Evolutionary conservation across 257 asterid species (phyloP).

Genomic region (Leonotis leonurus): DNA sequence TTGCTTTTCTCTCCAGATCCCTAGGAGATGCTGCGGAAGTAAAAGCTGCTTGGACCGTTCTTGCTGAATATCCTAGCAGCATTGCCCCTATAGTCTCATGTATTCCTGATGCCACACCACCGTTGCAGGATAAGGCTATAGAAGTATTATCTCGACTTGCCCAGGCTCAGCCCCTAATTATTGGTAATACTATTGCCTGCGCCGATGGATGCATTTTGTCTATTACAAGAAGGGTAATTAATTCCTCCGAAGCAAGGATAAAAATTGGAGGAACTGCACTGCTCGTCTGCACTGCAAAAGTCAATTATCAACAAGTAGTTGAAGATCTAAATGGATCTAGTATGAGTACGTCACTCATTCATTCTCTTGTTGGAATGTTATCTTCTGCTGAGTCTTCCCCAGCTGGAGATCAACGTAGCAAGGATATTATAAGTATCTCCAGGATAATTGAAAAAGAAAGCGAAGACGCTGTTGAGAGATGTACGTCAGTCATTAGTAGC

Average conservation of each 20-base stretch:
- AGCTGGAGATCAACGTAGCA: constrained; percentile 42
- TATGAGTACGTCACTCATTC: constrained; percentile 55
- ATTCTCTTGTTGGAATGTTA: constrained; percentile 79
- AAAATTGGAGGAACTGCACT: constrained; percentile 94
- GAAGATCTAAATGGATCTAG: constrained; percentile 67
- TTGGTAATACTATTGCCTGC: constrained; percentile 61
- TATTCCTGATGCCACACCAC: constrained; percentile 67
- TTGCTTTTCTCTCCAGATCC: constrained; percentile 70
- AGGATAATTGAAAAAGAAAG: constrained; percentile 50
- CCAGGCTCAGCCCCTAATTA: constrained; percentile 60
- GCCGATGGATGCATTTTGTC: constrained; percentile 69
- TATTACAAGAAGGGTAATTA: constrained; percentile 64
- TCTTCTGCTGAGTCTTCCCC: constrained; percentile 40
- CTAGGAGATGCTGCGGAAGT: constrained; percentile 45
- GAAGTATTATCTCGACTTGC: constrained; percentile 74
- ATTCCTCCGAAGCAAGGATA: constrained; percentile 50
- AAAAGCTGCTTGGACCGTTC: constrained; percentile 85
- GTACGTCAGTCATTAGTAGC: constrained; percentile 70
- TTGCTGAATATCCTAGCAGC: constrained; percentile 76
- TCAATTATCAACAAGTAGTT: constrained; percentile 66
- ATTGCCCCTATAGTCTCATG: constrained; percentile 72
- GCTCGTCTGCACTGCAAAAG: constrained; percentile 78
- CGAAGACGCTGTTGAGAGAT: constrained; percentile 35
- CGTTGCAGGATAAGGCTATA: constrained; percentile 82
- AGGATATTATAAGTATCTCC: constrained; percentile 57